Conservation (phyloP, 1,284 basidiomycete species). For the Sphaerobolus stellatus region DNA sequence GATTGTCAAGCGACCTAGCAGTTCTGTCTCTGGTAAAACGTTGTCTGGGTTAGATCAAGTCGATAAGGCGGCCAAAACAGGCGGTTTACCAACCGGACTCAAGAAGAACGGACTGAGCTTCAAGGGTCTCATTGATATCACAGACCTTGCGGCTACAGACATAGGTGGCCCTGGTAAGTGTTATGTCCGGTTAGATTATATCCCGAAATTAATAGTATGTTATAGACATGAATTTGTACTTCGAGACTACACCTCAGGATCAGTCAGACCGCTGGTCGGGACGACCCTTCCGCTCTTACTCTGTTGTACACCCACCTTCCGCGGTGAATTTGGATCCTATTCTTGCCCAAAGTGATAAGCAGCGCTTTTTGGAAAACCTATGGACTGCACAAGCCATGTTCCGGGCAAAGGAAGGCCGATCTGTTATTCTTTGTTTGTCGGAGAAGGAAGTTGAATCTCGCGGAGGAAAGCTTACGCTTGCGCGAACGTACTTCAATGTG, state of each 20-base stretch:
- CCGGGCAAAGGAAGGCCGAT: slow-evolving; percentile 65
- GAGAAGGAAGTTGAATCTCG: slow-evolving; percentile 72
- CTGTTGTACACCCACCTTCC: slow-evolving; percentile 69
- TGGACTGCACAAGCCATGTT: slow-evolving; percentile 84
- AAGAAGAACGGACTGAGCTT: slow-evolving; percentile 83
- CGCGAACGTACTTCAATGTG: slow-evolving; percentile 82
- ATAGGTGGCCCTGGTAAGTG: slow-evolving; percentile 76
- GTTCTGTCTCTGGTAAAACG: slow-evolving; percentile 69
- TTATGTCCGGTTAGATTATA: slow-evolving; percentile 12
- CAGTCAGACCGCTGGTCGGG: slow-evolving; percentile 81
- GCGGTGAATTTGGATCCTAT: slow-evolving; percentile 62
- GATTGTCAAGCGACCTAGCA: slow-evolving; percentile 83
- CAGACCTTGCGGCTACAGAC: slow-evolving; percentile 83
- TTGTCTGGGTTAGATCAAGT: slow-evolving; percentile 86
- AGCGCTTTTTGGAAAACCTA: slow-evolving; percentile 81
- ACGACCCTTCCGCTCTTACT: slow-evolving; percentile 74
- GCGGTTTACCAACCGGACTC: slow-evolving; percentile 49
- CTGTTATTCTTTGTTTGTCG: slow-evolving; percentile 64
- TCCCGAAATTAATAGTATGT: slow-evolving; percentile 10
- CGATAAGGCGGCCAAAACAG: slow-evolving; percentile 69
- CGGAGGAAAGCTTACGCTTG: slow-evolving; percentile 58
- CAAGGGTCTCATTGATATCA: slow-evolving; percentile 84
- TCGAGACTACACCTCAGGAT: slow-evolving; percentile 79
- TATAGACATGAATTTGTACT: slow-evolving; percentile 79
- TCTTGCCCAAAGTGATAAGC: slow-evolving; percentile 65